phyloP scores from a whole-genome alignment of 192 early-diverging fungal species.

The Coemansia sp. region DNA sequence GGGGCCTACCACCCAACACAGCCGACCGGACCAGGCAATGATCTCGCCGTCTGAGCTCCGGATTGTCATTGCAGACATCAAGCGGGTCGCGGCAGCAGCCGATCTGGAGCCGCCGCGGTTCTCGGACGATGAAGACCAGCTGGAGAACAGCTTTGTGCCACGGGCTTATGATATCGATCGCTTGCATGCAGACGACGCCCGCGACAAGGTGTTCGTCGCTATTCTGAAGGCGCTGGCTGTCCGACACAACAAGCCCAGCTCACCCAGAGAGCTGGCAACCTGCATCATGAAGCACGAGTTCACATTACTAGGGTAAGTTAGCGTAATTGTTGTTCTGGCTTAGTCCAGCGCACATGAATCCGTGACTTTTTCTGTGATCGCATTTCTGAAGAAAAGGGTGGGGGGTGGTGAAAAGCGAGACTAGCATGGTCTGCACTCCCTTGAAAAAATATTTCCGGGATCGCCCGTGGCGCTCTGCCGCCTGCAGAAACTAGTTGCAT shows the following conservation, averaged over 20 bases:
- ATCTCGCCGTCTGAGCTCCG: conserved; percentile 44
- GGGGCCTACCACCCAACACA: conserved; percentile 4
- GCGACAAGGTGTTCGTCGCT: conserved; percentile 85
- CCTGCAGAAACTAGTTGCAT: conserved; percentile 1
- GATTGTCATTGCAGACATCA: conserved; percentile 46
- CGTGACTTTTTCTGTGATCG: neutral
- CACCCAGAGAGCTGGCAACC: conserved; percentile 77
- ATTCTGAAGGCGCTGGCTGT: conserved; percentile 78
- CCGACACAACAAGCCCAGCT: conserved; percentile 73
- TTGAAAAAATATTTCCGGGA: conserved; percentile 22
- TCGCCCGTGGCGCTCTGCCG: conserved; percentile 6
- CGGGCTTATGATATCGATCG: conserved; percentile 50
- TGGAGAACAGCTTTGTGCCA: conserved; percentile 43
- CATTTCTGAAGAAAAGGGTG: conserved; percentile 1
- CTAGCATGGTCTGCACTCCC: neutral
- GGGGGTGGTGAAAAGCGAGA: neutral
- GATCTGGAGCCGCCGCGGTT: conserved; percentile 9
- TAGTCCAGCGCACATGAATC: conserved; percentile 6
- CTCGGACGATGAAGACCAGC: conserved; percentile 30
- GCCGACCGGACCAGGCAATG: conserved; percentile 16
- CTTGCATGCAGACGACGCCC: conserved; percentile 73
- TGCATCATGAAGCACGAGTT: conserved; percentile 77
- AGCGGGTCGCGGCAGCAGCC: conserved; percentile 34
- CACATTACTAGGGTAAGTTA: conserved; percentile 70
- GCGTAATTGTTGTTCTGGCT: neutral